Evolutionary conservation across 2,329 filamentous ascomycete species (phyloP).

Genomic region (Colletotrichum agaves): DNA sequence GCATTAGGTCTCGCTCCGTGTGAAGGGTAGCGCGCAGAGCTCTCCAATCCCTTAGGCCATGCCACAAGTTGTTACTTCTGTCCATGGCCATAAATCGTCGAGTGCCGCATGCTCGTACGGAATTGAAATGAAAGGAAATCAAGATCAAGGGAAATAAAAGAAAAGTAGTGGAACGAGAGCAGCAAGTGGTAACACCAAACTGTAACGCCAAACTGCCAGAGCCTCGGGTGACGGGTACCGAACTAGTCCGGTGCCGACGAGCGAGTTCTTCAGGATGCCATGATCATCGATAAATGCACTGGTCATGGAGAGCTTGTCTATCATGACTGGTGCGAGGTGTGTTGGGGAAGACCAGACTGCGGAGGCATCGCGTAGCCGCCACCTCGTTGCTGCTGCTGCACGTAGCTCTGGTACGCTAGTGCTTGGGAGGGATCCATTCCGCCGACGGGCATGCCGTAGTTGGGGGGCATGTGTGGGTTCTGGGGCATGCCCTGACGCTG

Average conservation of each 20-base stretch:
- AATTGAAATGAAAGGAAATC: slow-evolving; percentile 15
- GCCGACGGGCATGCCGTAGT: slow-evolving; percentile 69
- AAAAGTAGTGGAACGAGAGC: slow-evolving; percentile 32
- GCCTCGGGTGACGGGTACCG: slow-evolving; percentile 41
- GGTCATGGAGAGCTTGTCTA: slow-evolving; percentile 39
- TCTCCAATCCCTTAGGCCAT: background rate
- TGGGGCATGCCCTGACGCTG: slow-evolving; percentile 74
- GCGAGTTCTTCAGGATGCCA: slow-evolving; percentile 58
- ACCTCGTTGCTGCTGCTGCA: slow-evolving; percentile 74
- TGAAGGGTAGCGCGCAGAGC: background rate
- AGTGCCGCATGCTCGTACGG: slow-evolving; percentile 5
- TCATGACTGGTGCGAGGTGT: slow-evolving; percentile 83
- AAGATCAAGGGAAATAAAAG: slow-evolving; percentile 34
- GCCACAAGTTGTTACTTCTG: background rate
- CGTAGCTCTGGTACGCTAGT: slow-evolving; percentile 84
- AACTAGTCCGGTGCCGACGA: slow-evolving; percentile 10
- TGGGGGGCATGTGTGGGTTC: slow-evolving; percentile 70
- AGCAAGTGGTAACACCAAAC: slow-evolving; percentile 31
- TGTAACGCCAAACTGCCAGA: slow-evolving; percentile 53
- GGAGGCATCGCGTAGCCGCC: slow-evolving; percentile 83
- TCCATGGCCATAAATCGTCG: background rate
- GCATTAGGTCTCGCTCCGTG: slow-evolving; percentile 19
- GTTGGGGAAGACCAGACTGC: slow-evolving; percentile 81
- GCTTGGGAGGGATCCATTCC: slow-evolving; percentile 81
- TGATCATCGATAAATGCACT: slow-evolving; percentile 61